Evolutionary conservation across 805 yeast genomes (phyloP).

Genomic region (Kodamaea lidongshanica): DNA sequence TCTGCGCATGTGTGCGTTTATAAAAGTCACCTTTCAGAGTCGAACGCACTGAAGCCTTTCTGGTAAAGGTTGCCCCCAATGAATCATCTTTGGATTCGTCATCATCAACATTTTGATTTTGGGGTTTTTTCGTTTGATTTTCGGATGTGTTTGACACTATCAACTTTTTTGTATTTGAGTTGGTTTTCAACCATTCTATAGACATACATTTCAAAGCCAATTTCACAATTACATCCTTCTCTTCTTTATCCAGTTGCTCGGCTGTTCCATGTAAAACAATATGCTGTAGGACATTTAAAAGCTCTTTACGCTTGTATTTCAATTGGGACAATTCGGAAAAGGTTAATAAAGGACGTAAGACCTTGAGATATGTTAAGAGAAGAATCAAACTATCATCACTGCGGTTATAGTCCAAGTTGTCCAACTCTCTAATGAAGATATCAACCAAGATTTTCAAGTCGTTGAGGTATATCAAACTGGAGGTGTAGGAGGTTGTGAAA

Average conservation of each 20-base stretch:
- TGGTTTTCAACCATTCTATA: constrained; percentile 25
- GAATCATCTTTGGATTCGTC: constrained; percentile 16
- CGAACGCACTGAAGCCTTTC: constrained; percentile 33
- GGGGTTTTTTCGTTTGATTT: neutral
- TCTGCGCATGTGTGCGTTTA: constrained; percentile 27
- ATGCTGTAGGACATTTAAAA: constrained; percentile 46
- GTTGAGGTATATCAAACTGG: constrained; percentile 69
- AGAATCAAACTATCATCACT: constrained; percentile 54
- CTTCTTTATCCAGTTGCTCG: constrained; percentile 10
- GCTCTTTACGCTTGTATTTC: constrained; percentile 52
- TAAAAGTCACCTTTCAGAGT: constrained; percentile 31
- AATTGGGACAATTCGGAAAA: constrained; percentile 53
- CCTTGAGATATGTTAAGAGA: constrained; percentile 52
- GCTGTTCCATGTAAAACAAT: constrained; percentile 23
- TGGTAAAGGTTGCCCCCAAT: constrained; percentile 19
- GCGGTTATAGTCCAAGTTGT: constrained; percentile 54
- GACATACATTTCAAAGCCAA: constrained; percentile 30
- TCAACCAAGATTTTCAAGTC: constrained; percentile 81
- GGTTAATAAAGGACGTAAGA: constrained; percentile 62
- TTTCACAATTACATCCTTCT: constrained; percentile 22
- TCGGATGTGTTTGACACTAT: neutral
- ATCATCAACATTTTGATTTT: constrained; percentile 2
- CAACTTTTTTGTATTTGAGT: constrained; percentile 10
- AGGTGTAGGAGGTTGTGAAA: constrained; percentile 58
- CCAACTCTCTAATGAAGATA: constrained; percentile 73